Conservation (phyloP, 306 rosid genomes). For the Rosa persica region DNA sequence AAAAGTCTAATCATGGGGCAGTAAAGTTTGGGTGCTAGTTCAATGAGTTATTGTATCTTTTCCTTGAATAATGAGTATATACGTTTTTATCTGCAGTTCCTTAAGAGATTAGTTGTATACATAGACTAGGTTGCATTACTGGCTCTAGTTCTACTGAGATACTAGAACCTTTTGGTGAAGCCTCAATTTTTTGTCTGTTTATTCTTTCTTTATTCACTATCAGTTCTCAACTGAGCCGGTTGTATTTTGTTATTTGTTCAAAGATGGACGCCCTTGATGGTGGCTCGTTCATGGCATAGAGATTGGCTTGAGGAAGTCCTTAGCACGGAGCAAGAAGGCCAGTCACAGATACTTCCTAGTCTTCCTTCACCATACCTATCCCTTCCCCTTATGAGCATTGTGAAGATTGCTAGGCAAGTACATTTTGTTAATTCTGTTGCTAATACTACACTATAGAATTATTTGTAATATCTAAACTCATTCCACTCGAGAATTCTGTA, state of each 20-base stretch:
- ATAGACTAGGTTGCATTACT: not conserved
- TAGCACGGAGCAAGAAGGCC: slow-evolving; percentile 48
- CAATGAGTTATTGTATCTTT: not conserved
- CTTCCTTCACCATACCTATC: slow-evolving; percentile 73
- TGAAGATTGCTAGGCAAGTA: slow-evolving; percentile 77
- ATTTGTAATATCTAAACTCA: not conserved
- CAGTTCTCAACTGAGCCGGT: slow-evolving; percentile 17
- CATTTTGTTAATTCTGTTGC: not conserved
- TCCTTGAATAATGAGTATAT: not conserved
- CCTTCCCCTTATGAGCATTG: slow-evolving; percentile 93
- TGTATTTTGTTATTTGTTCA: slow-evolving; percentile 31
- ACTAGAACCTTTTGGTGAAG: slow-evolving; percentile 3
- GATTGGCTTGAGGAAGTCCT: slow-evolving; percentile 76
- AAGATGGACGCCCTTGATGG: slow-evolving; percentile 92
- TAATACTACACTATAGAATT: not conserved
- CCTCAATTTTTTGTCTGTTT: not conserved
- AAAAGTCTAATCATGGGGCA: not conserved
- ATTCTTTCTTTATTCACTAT: slow-evolving; percentile 9
- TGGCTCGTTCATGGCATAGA: slow-evolving; percentile 91
- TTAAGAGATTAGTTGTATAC: not conserved
- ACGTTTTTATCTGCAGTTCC: not conserved
- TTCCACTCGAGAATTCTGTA: not conserved
- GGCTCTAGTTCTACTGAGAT: not conserved
- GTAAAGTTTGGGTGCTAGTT: not conserved
- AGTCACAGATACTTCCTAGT: slow-evolving; percentile 48